Percentiles rank a stretch among this genome's conserved stretches.
Conservation (phyloP, 2,329 filamentous ascomycete genomes). For the Aspergillus ibericus region DNA sequence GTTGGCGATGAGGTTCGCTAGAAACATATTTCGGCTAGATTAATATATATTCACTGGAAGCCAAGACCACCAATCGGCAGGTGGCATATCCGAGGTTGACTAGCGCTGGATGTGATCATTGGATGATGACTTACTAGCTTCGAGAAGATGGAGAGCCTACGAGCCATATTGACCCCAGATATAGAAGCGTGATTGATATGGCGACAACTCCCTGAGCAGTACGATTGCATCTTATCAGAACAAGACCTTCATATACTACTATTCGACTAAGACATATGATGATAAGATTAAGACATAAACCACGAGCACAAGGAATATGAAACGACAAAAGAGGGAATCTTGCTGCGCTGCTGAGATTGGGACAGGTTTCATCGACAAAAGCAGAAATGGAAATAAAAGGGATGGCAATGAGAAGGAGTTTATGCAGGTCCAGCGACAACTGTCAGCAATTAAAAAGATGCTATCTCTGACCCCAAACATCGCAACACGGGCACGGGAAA, state of each 20-base stretch:
- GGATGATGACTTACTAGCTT: too few relatives aligned
- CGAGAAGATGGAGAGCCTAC: too few relatives aligned
- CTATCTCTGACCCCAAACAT: conserved; percentile 32
- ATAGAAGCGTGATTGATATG: too few relatives aligned
- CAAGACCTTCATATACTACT: conserved; percentile 31
- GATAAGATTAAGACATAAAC: conserved; percentile 28
- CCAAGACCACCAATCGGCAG: too few relatives aligned
- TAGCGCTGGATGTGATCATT: too few relatives aligned
- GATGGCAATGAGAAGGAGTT: conserved; percentile 22
- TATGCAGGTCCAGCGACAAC: conserved; percentile 28
- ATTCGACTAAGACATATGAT: conserved; percentile 31
- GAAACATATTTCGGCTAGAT: too few relatives aligned
- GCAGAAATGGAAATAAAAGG: conserved; percentile 17
- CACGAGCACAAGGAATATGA: conserved; percentile 30
- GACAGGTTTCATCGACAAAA: conserved; percentile 31
- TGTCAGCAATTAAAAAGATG: conserved; percentile 35
- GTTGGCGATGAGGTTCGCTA: too few relatives aligned
- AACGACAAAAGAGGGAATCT: conserved; percentile 42
- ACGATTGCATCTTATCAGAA: too few relatives aligned
- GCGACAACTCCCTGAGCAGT: too few relatives aligned
- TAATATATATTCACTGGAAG: too few relatives aligned
- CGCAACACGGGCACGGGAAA: conserved; percentile 21
- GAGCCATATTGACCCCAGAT: too few relatives aligned
- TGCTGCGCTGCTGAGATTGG: conserved; percentile 42
- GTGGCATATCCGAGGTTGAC: too few relatives aligned